phyloP scores from a whole-genome alignment of 495 filamentous ascomycete genomes.

The Apodospora peruviana region DNA sequence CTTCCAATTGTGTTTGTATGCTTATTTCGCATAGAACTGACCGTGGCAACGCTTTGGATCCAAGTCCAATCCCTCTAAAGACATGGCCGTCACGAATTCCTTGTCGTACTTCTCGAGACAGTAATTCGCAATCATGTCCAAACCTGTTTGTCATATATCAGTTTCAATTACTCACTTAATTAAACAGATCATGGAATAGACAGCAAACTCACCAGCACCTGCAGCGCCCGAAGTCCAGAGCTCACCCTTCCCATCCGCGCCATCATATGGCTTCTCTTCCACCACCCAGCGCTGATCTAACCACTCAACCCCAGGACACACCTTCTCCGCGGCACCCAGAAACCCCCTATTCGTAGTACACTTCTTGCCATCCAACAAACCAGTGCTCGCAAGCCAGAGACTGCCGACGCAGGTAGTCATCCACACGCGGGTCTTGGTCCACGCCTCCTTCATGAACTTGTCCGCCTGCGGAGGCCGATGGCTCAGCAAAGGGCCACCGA shows the following conservation, averaged over 20 bases:
- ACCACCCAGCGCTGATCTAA: constrained; percentile 19
- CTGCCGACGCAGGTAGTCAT: constrained; percentile 23
- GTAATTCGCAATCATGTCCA: constrained; percentile 22
- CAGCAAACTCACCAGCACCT: constrained; percentile 12
- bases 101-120: constrained; percentile 15
- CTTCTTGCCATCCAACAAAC: constrained; percentile 14
- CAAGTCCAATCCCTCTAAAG: constrained; percentile 15
- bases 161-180: background rate
- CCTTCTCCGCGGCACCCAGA: constrained; percentile 5
- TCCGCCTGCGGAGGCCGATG: constrained; percentile 13
- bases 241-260: constrained; percentile 14
- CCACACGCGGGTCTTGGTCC: constrained; percentile 14
- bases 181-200: background rate
- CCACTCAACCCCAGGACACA: constrained; percentile 15
- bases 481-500: constrained; percentile 16
- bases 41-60: too few relatives aligned
- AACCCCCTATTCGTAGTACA: constrained; percentile 15
- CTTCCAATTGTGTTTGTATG: too few relatives aligned
- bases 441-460: constrained; percentile 19
- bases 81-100: constrained; percentile 15
- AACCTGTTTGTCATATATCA: constrained; percentile 5
- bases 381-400: constrained; percentile 15
- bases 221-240: constrained; percentile 21
- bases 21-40: too few relatives aligned
- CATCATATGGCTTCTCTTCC: constrained; percentile 14